A percentile compares a stretch with the other conserved stretches of the same genome.
These are phyloP conservation scores for Eleusine coracana DNA, from an alignment of 176 grass and related monocot species.

Conservation along the genomic window DNA sequence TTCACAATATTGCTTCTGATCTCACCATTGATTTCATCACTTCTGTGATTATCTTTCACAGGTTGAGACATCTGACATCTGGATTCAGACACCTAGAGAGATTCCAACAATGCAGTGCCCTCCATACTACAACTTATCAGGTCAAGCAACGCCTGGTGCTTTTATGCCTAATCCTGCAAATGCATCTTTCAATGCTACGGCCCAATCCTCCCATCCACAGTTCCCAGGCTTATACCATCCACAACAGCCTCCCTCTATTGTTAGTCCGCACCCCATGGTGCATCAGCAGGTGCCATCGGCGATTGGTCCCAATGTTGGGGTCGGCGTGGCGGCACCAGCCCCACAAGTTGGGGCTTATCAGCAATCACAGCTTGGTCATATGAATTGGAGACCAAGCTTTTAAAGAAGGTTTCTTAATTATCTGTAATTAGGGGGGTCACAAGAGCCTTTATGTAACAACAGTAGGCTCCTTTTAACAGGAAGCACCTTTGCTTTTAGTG, in stretches of 20 bases:
- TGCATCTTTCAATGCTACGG: slow-evolving; percentile 71
- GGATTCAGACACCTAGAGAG: slow-evolving; percentile 71
- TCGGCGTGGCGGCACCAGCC: slow-evolving; percentile 64
- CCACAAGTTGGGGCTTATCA: slow-evolving; percentile 82
- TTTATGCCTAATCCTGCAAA: slow-evolving; percentile 72
- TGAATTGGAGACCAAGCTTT: slow-evolving; percentile 77
- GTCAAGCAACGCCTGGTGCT: slow-evolving; percentile 64
- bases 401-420: slow-evolving; percentile 63
- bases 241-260: slow-evolving; percentile 63
- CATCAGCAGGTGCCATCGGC: slow-evolving; percentile 68
- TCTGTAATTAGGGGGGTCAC: slow-evolving; percentile 76
- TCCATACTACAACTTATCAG: slow-evolving; percentile 69
- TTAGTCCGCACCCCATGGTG: slow-evolving; percentile 68
- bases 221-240: slow-evolving; percentile 76
- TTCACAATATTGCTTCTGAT: not conserved
- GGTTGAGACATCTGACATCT: slow-evolving; percentile 78
- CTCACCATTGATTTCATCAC: not conserved
- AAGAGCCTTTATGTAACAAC: slow-evolving; percentile 73
- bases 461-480: slow-evolving; percentile 67
- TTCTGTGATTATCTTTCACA: slow-evolving; percentile 29
- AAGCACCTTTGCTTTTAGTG: slow-evolving; percentile 62
- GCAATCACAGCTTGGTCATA: slow-evolving; percentile 66
- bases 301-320: slow-evolving; percentile 64
- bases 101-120: slow-evolving; percentile 60
- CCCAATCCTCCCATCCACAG: slow-evolving; percentile 65